Evolutionary conservation across 495 filamentous ascomycete species (phyloP), one percentile per base, ranked within the genome.

Genomic region (Aspergillus kassunensis): DNA sequence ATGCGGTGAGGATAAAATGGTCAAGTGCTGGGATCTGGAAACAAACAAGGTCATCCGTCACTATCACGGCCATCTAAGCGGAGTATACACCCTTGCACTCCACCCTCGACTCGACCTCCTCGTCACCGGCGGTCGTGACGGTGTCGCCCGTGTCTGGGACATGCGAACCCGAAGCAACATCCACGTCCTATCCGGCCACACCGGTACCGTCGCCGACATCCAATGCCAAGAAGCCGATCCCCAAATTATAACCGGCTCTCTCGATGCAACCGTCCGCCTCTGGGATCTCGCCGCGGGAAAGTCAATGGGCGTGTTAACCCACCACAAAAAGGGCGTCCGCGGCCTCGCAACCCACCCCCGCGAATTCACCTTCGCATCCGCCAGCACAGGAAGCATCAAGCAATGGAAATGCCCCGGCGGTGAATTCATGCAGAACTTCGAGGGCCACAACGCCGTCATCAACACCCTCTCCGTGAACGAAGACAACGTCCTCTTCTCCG

Each of bases 351-450:
- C 84, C 2, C 95, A 97, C 67, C 95, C 95, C 0, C 85, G 79
- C 44, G 95, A 99, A 66, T 99, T 95, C 69, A 99, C 95, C 1
- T 99, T 99, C 59, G 95, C 91, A 25, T 89, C 81, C 54, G 92
- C 87, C 52, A 93, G 88, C 61, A 90, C 91, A 0, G 85, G 86
- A 20, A 89, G 86, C 66, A 99, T 99, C 73, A 99, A 99, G 77
- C 95, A 97, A 68, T 99, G 93, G 92, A 97, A 97, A 68, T 97
- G 91, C 60, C 95, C 95, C 15, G 92, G 96, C 69, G 95, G 92
- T 31, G 90, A 88, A 25, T 96, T 99, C 67, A 99, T 99, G 95
- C 91, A 96, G 72, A 97, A 97, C 70, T 99, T 97, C 63, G 91
- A 97, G 35, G 91, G 91, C 33, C 91, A 96, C 56, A 96, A 97